A percentile compares a stretch with the other conserved stretches of the same genome.
Conservation (phyloP, 129 eudicot genomes). For the Apium graveolens region DNA sequence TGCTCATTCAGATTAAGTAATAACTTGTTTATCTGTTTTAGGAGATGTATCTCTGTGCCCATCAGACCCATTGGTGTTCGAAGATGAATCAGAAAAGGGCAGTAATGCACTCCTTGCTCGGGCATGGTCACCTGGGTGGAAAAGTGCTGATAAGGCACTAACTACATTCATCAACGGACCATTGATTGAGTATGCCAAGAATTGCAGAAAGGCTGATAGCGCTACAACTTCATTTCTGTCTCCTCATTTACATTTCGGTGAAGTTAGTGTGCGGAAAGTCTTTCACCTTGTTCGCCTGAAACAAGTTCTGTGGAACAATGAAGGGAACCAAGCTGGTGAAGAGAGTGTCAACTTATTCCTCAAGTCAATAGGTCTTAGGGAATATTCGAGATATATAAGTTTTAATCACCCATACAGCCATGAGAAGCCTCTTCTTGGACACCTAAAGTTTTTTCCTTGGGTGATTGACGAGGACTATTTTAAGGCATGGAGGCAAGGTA, state of each 20-base stretch:
- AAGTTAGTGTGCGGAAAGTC: conserved; percentile 87
- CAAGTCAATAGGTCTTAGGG: conserved; percentile 87
- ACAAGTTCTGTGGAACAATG: conserved; percentile 86
- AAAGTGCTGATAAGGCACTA: conserved; percentile 84
- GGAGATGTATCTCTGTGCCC: conserved; percentile 76
- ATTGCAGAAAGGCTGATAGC: conserved; percentile 77
- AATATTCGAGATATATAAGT: conserved; percentile 89
- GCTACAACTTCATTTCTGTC: conserved; percentile 94
- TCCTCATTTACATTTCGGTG: conserved; percentile 94
- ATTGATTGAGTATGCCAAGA: conserved; percentile 63
- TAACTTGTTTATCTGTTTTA: conserved; percentile 15
- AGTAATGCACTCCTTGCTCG: conserved; percentile 96
- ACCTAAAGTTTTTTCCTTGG: conserved; percentile 93
- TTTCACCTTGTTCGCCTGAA: conserved; percentile 78
- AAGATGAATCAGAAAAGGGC: conserved; percentile 80
- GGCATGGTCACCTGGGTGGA: conserved; percentile 99
- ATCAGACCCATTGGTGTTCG: conserved; percentile 60
- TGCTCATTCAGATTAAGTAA: background rate
- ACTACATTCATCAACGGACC: conserved; percentile 76
- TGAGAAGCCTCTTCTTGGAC: conserved; percentile 84
- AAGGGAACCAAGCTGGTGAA: conserved; percentile 82
- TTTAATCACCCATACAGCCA: conserved; percentile 92
- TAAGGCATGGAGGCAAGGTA: conserved; percentile 96
- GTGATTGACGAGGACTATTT: conserved; percentile 66
- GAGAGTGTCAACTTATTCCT: conserved; percentile 90